Conservation (phyloP, 2,329 filamentous ascomycete species). For the Clonostachys solani region DNA sequence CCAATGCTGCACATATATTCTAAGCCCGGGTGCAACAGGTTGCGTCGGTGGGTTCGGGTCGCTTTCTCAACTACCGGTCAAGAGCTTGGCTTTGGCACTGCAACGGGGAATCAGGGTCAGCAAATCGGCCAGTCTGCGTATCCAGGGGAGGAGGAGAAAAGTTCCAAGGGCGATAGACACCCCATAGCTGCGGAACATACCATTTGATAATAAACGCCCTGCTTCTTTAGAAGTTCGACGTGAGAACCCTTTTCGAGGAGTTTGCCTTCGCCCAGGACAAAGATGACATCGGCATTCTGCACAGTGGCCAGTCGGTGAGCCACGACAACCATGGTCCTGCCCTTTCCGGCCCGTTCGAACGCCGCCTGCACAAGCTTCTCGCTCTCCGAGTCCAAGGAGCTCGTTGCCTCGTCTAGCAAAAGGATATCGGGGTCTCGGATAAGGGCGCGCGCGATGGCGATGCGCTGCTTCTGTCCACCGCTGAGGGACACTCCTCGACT, state of each 20-base stretch:
- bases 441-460: conserved; percentile 66
- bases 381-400: conserved; percentile 60
- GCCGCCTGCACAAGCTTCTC: conserved; percentile 62
- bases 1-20: too few species aligned
- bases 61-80: conserved; percentile 31
- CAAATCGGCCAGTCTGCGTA: neutral
- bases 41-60: neutral
- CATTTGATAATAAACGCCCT: conserved; percentile 55
- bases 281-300: conserved; percentile 76
- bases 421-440: conserved; percentile 62
- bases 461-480: conserved; percentile 69
- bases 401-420: conserved; percentile 71
- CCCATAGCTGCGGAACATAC: conserved; percentile 26
- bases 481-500: conserved; percentile 62
- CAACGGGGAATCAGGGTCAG: neutral
- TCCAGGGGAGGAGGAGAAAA: neutral
- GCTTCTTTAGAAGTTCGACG: conserved; percentile 42
- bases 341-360: conserved; percentile 58
- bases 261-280: conserved; percentile 63
- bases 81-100: conserved; percentile 57
- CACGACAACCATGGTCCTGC: conserved; percentile 67
- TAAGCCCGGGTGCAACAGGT: too few species aligned
- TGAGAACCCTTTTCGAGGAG: conserved; percentile 52
- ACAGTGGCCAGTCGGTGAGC: conserved; percentile 75
- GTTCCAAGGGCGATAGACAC: neutral